Conservation (phyloP, 768 basidiomycete genomes). For the Russula ochroleuca region DNA sequence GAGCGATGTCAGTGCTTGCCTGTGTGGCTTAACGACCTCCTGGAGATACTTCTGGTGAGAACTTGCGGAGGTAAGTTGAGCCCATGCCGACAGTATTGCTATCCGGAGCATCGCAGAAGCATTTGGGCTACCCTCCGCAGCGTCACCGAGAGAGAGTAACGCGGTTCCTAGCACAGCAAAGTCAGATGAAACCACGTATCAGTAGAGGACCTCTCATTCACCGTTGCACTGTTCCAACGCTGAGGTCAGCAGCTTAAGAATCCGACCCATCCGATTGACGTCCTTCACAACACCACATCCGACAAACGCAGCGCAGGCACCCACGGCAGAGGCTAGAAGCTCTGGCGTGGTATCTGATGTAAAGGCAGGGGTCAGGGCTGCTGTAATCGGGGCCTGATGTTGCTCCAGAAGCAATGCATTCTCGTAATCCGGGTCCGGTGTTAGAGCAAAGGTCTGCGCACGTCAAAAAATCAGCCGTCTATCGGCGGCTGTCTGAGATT, state of each 20-base stretch:
- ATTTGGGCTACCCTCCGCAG: constrained; percentile 84
- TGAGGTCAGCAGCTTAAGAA: constrained; percentile 80
- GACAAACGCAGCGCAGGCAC: constrained; percentile 92
- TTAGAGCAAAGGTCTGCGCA: constrained; percentile 73
- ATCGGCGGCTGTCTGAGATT: neutral
- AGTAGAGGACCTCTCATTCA: constrained; percentile 34
- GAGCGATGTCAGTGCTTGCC: constrained; percentile 64
- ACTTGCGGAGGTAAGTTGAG: constrained; percentile 80
- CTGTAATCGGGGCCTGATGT: constrained; percentile 96
- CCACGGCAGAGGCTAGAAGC: constrained; percentile 85
- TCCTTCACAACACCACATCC: constrained; percentile 94
- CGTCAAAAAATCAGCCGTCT: constrained; percentile 13
- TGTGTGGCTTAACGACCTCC: constrained; percentile 79
- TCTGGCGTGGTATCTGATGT: constrained; percentile 94
- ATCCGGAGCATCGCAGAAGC: constrained; percentile 93
- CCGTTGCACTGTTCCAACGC: constrained; percentile 90
- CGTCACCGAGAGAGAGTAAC: constrained; percentile 80
- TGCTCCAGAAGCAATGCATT: constrained; percentile 90
- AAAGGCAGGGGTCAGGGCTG: constrained; percentile 94
- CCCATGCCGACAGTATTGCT: constrained; percentile 93
- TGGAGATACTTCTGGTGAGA: constrained; percentile 67
- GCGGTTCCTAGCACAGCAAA: constrained; percentile 56
- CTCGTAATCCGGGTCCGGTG: constrained; percentile 91
- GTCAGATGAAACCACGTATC: neutral
- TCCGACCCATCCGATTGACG: constrained; percentile 86